Conservation (phyloP, 176 grass and related monocot genomes). For the Carex kokanica region DNA sequence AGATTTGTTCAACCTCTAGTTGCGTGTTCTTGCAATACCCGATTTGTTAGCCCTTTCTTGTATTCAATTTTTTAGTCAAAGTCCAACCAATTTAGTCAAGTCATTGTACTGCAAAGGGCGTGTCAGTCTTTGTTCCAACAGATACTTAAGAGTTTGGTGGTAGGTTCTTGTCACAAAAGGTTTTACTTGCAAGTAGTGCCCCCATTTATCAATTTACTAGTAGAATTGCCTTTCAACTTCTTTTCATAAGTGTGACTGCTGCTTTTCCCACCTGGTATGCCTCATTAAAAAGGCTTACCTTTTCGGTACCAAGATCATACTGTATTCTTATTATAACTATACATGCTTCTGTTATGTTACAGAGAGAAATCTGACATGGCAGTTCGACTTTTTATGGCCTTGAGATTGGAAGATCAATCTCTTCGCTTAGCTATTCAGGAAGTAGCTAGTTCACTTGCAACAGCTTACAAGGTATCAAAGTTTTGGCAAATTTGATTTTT, state of each 20-base stretch:
- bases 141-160: no score
- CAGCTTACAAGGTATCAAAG: constrained; percentile 72
- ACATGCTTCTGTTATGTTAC: constrained; percentile 24
- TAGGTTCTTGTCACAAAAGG: no score
- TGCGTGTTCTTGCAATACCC: no score
- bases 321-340: constrained; percentile 10
- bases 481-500: not conserved
- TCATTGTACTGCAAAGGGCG: no score
- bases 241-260: no score
- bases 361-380: constrained; percentile 95
- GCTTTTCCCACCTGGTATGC: not conserved
- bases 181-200: no score
- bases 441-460: constrained; percentile 71
- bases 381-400: constrained; percentile 76
- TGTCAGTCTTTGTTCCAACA: no score
- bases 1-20: not conserved
- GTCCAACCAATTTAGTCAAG: no score
- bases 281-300: not conserved
- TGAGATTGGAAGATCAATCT: constrained; percentile 80
- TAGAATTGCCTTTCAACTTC: no score
- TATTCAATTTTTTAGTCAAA: no score
- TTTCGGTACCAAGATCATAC: not conserved
- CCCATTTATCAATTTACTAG: no score
- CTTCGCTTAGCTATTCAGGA: constrained; percentile 78
- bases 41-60: no score